Evolutionary conservation across 139 green algal genomes (phyloP), one percentile per base, ranked within the genome.

Genomic region (Deuterostichococcus epilithicus): DNA sequence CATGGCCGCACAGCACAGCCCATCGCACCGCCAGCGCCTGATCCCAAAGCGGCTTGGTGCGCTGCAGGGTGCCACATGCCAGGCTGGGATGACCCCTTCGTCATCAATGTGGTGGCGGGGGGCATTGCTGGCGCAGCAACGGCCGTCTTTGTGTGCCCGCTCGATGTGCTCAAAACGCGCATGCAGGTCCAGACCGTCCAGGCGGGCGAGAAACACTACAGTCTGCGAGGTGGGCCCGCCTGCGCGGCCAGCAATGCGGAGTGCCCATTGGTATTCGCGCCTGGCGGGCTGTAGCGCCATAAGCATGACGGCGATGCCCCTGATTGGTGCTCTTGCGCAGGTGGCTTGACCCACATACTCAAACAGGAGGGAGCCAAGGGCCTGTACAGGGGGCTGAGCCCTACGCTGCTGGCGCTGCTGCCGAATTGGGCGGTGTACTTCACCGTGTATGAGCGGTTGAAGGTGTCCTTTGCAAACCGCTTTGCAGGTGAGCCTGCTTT

Each of bases 401-500:
- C 96, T 32, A 98, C 96, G 3, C 80, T 99, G 3, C 79, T 98
- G 35, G 96, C 96, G 3, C 86, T 99, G 72, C 88, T 99, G 33
- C 96, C 96, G 37, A 99, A 98, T 80, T 99, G 96, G 96, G 96
- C 95, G 15, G 94, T 97, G 8, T 98, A 98, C 84, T 98, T 98
- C 77, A 89, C 92, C 18, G 88, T 93, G 0, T 98, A 98, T 74
- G 94, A 97, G 77, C 84, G 88, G 44, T 78, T 98, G 20, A 98
- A 98, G 82, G 70, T 58, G 15, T 75, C 78, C 3, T 81, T 90
- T 8, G 68, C 37, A 33, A 72, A 34, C 23, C 74, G 70, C 22
- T 75, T 80, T 32, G 42, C 30, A 76, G 73, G 72, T 58, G 33
- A 75, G 52, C 28, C 26, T 23, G 52, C 42, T 23, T 13, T 52